Conservation (phyloP, 305 asterid genomes). For the Solanum chacoense region DNA sequence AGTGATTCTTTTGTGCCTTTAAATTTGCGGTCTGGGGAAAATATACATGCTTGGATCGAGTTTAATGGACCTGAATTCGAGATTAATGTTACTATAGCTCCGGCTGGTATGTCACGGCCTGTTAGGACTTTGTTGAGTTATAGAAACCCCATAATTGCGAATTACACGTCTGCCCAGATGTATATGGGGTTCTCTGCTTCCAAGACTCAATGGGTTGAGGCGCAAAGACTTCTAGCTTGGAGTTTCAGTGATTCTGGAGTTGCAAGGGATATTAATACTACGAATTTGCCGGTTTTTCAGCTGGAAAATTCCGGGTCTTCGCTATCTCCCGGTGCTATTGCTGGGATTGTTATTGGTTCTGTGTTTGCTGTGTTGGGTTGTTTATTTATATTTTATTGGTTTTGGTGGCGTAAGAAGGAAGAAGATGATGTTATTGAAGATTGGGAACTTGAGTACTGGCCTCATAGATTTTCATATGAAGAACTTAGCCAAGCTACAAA, state of each 20-base stretch:
- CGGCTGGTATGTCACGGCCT: slow-evolving; percentile 52
- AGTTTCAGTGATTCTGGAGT: slow-evolving; percentile 69
- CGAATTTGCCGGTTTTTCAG: slow-evolving; percentile 50
- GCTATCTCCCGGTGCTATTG: slow-evolving; percentile 35
- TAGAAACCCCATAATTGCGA: slow-evolving; percentile 25
- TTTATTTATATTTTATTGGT: slow-evolving; percentile 25
- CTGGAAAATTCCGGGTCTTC: slow-evolving; percentile 17
- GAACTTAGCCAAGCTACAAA: slow-evolving; percentile 57
- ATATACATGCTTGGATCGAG: slow-evolving; percentile 69
- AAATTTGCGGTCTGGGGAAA: slow-evolving; percentile 56
- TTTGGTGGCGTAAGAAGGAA: slow-evolving; percentile 27
- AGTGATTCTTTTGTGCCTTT: slow-evolving; percentile 30
- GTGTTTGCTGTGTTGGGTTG: slow-evolving; percentile 8
- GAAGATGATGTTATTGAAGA: slow-evolving; percentile 63
- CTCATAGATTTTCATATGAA: slow-evolving; percentile 58
- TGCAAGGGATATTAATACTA: slow-evolving; percentile 62
- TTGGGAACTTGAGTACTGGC: slow-evolving; percentile 87
- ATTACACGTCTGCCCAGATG: slow-evolving; percentile 44
- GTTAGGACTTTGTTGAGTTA: slow-evolving; percentile 27
- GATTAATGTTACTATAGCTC: slow-evolving; percentile 65
- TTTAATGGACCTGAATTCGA: slow-evolving; percentile 45
- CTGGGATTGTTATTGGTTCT: slow-evolving; percentile 50
- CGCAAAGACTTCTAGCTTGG: slow-evolving; percentile 71
- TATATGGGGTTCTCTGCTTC: slow-evolving; percentile 76
- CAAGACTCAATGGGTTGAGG: slow-evolving; percentile 64